Evolutionary conservation across 108 stramenopile genomes (phyloP), one percentile per base, ranked within the genome.

Genomic region (Discostella stelligeroides): DNA sequence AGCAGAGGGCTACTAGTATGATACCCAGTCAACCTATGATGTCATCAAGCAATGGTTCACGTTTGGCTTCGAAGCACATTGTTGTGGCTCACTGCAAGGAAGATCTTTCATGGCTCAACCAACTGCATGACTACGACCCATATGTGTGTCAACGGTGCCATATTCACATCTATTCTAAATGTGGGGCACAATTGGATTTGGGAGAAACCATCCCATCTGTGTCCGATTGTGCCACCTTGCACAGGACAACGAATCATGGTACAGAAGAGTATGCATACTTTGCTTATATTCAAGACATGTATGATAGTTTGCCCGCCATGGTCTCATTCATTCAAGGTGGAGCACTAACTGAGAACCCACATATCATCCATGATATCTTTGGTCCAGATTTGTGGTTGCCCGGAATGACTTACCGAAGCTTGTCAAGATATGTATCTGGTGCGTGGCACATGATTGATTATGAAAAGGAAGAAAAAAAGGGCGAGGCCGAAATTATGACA

Each of bases 301-400:
- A 57, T 21, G 54, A 68, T 27, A 38, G 29, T 51, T 23, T 68
- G 55, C 54, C 66, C 1, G 6, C 66, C 10, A 57, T 68, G 29
- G 55, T 68, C 8, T 48, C 66, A 55, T 68, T 68, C 21, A 38
- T 68, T 57, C 66, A 68, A 25, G 66, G 66, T 7, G 66, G 54
- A 4, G 42, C 55, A 4, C 20, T 68, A n/a, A 68, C 54, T 10
- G 66, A 68, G 25, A 68, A 68, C 30, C 66, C 66, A 10, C 66
- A 68, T 10, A 20, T 68, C 38, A 37, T 54, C 20, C 27, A 68
- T 30, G 66, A 68, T 20, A 38, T 68, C 30, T 12, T 57, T 54
- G 41, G 7, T 24, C 7, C 4, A 11, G 10, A 68, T 34, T 13
- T 68, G n/a, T n/a, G n/a, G n/a, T n/a, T n/a, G n/a, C 66, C 66